Evolutionary conservation across 108 stramenopile species (phyloP), one percentile per base, ranked within the genome.

Genomic region (Pseudonitzschia multistriata): DNA sequence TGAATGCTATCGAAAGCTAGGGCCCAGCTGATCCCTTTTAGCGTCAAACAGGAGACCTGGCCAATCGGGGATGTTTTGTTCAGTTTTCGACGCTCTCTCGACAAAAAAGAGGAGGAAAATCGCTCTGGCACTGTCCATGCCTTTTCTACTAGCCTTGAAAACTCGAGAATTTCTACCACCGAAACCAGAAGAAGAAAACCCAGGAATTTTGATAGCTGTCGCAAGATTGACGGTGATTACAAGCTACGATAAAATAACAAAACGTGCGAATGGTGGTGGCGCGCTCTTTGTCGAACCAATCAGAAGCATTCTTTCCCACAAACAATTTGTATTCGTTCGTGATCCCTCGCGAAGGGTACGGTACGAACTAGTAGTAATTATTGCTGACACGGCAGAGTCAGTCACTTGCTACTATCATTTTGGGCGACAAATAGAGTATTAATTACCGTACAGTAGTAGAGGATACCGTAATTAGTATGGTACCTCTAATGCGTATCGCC

Each of bases 231-330:
- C 50, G 50, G 22, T 52, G 50, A 52, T 52, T 52, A 24, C 21
- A 25, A 52, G 3, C 22, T 3, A 10, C 50, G 22, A 52, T 19
- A 49, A 52, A 52, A 52, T 52, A n/a, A n/a, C n/a, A n/a, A n/a
- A n/a, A 24, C 50, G 50, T 52, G 50, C 50, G 50, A 10, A 24
- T 52, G 25, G 50, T 52, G 21, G 50, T 30, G 34, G 57, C 57
- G 57, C 57, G 34, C 57, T 59, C 33, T 17, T 29, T 59, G 7
- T 59, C 7, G 33, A 59, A 35, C 57, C 57, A 59, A 59, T 59
- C 57, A 59, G 10, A 59, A 59, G 34, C 27, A 59, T 35, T 59
- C 57, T 17, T 30, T 33, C 33, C 15, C n/a, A 17, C 42, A 45
- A 45, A 45, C 13, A 2, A 45, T 45, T 2, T 17, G 42, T 17